Base-by-base conservation (phyloP, 2,329 filamentous ascomycete species). In the Hymenoscyphus fraxineus region DNA sequence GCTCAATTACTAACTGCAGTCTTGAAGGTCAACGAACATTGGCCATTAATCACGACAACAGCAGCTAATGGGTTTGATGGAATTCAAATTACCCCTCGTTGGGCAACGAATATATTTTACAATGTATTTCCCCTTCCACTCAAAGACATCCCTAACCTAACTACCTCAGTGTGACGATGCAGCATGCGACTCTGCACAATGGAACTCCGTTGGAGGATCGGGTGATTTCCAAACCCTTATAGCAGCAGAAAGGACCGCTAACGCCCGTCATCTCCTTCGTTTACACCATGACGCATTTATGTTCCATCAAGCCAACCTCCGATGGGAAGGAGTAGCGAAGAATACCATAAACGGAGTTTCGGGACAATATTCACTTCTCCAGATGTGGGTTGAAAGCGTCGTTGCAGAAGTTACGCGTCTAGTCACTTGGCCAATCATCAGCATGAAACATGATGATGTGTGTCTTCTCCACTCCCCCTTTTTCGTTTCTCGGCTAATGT, bases 61-160 rank as follows among this genome's bases (percentile, higher is more conserved):
- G 78, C 74, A 0, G 71, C 67, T 10, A 84, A 88, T 69, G 85
- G 85, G 0, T 84, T 81, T 66, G 80, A 76, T 38, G 85, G 85
- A 0, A 78, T 87, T 51, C 80, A 80, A 64, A 78, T 88, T 57
- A 82, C 85, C 68, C 84, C 84, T 5, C 83, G 85, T 58, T 88
- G 82, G 81, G 82, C 85, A 1, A 85, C 84, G 2, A 81, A 83
- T 55, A 87, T 88, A 64, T 88, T 87, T 77, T 88, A 85, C 78
- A 87, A 88, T 75, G 69, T 67, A 62, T 62, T 22, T 60, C 31
- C 44, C 4, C 16, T 13, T 39, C 61, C 12, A 7, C 39, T 59
- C 13, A 9, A n/a, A 12, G 9, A 15, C 2, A 19, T 12, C 12
- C 59, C 27, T 22, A 10, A 19, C 7, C 13, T 38, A 47, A 6